Base-by-base conservation (phyloP, 129 eudicot species). In the Gnaphalium uliginosum region DNA sequence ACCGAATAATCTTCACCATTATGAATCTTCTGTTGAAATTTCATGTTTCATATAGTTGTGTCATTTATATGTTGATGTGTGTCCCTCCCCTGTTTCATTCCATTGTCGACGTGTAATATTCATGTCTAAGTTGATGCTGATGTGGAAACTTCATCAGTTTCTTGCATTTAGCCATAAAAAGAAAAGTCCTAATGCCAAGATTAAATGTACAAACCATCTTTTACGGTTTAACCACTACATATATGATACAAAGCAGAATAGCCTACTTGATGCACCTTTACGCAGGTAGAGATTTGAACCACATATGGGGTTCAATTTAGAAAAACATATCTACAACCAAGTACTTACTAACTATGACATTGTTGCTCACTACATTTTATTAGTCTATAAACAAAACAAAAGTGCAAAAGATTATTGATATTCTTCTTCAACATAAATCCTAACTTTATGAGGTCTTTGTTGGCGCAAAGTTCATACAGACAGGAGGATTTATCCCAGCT, bases 401-500 rank as follows among this genome's bases (percentile, higher is more conserved):
- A 69, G 33, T 29, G 8, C 71, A 27, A 59, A 60, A 60, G 22
- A 19, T 69, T 30, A 65, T 25, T 56, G 17, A 65, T 74, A 64
- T 54, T 19, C 53, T 26, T 21, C 51, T 65, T 19, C 10, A 37
- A 79, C 64, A 48, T 14, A n/a, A 65, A 65, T 43, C 25, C 79
- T 39, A 66, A 33, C 53, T 65, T 37, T 58, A 50, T 37, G 54
- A n/a, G 19, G n/a, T 78, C 64, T 66, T 56, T 30, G 75, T 22
- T n/a, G 93, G 66, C 77, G 57, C 56, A 79, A 92, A 92, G 62
- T 18, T 90, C 98, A 92, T 92, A 66, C 98, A 92, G 2, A 92
- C 88, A 0, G 98, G 98, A 32, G 98, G 96, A 6, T 68, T 85
- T 23, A 92, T 26, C 74, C 79, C 75, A 8, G 81, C 85, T 58